Base-by-base conservation (phyloP, 768 basidiomycete genomes). In the Termitomyces sp. region DNA sequence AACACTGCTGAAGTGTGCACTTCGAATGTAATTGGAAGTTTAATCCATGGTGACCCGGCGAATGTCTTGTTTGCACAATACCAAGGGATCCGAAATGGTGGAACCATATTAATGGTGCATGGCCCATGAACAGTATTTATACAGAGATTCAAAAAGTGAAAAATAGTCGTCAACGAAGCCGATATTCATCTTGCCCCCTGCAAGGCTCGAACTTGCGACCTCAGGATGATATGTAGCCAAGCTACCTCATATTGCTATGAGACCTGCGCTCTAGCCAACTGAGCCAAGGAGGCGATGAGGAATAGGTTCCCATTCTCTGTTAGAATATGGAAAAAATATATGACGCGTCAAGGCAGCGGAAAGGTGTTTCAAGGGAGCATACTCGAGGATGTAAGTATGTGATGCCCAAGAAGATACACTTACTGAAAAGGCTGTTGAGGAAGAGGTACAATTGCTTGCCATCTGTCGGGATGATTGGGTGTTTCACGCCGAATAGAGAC, bases 181-280 rank as follows among this genome's bases (percentile, higher is more conserved):
- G n/a, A n/a, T n/a, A n/a, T n/a, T n/a, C n/a, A n/a, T n/a, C n/a
- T n/a, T 80, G 79, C 77, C 71, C 78, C 70, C 72, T 77, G 75
- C 73, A 76, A 79, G 79, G 73, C 66, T 81, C 79, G 79, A 81
- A 80, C 80, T 79, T 77, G 75, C 76, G 80, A 79, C 78, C 76
- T 81, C 76, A 75, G 76, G 80, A 80, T 80, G 9, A 29, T 29
- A 29, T 7, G 36, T 38, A 38, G 36, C 36, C 36, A 38, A n/a
- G n/a, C 36, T 38, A 38, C 36, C 36, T 38, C 36, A 38, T 38
- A 38, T 38, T 38, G 1, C 36, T 35, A 35, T 35, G 33, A 35
- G 33, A 35, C 33, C 33, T 35, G 33, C 33, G 33, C 33, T 35
- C 33, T 38, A 38, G 36, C 36, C 36, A 38, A 38, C 36, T 38